phyloP scores from a whole-genome alignment of 208 protist species.

The Angomonas ambiguus region DNA sequence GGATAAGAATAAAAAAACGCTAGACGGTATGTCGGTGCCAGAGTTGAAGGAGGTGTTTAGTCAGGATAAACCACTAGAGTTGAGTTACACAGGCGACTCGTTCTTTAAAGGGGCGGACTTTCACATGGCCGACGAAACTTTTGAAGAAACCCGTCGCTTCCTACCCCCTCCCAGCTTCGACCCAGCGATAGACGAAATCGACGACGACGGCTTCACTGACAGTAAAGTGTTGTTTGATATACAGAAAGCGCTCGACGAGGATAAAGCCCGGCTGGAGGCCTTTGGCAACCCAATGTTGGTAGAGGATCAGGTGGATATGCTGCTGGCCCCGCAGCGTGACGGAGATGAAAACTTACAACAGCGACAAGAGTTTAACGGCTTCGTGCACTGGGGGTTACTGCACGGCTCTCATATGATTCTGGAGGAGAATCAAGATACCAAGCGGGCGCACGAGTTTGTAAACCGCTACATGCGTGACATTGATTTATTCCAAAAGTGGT shows the following conservation, averaged over 20 bases:
- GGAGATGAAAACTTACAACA: slow-evolving; percentile 77
- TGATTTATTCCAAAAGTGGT: slow-evolving; percentile 88
- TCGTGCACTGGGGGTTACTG: slow-evolving; percentile 85
- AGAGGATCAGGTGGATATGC: slow-evolving; percentile 83
- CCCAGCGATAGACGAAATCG: slow-evolving; percentile 77
- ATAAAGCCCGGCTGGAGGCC: slow-evolving; percentile 77
- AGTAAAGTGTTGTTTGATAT: slow-evolving; percentile 77
- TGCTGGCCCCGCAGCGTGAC: slow-evolving; percentile 79
- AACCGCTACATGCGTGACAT: slow-evolving; percentile 90
- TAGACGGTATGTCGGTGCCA: slow-evolving; percentile 82
- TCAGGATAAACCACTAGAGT: slow-evolving; percentile 55
- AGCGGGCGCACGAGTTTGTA: slow-evolving; percentile 83
- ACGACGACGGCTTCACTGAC: slow-evolving; percentile 81
- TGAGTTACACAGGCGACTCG: slow-evolving; percentile 65
- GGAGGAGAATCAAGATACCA: slow-evolving; percentile 83
- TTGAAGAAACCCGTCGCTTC: slow-evolving; percentile 72
- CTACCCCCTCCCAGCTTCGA: slow-evolving; percentile 80
- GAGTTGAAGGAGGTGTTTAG: slow-evolving; percentile 66
- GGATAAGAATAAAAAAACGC: slow-evolving; percentile 72
- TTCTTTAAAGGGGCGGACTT: slow-evolving; percentile 69
- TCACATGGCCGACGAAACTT: slow-evolving; percentile 79
- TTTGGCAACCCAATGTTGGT: slow-evolving; percentile 86
- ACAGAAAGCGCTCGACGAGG: slow-evolving; percentile 75
- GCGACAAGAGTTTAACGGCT: slow-evolving; percentile 86
- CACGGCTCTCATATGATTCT: slow-evolving; percentile 85